phyloP scores from a whole-genome alignment of 2,329 filamentous ascomycete genomes.

The Alternaria sp. region DNA sequence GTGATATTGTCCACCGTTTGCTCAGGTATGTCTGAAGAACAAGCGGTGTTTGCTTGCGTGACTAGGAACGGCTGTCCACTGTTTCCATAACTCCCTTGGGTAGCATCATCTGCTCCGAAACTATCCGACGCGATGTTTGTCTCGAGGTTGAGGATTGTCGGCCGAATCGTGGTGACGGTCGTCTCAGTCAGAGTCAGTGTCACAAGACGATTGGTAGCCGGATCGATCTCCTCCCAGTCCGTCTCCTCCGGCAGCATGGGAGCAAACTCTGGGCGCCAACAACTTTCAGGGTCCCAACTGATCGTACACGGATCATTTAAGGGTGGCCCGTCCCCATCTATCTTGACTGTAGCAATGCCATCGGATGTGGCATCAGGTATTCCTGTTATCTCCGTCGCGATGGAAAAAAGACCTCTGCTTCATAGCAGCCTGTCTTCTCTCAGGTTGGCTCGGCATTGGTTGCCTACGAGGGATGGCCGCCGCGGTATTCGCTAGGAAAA shows the following conservation, averaged over 20 bases:
- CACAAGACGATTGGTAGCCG: conserved; percentile 5
- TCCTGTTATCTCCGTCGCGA: not conserved
- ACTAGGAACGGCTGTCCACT: not conserved
- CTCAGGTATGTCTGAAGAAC: not conserved
- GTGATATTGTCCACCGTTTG: not conserved
- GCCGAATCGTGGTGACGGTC: conserved; percentile 27
- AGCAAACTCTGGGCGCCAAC: not conserved
- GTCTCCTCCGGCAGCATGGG: conserved; percentile 22
- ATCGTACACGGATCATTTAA: no score
- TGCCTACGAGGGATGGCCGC: conserved; percentile 24
- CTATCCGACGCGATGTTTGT: conserved; percentile 18
- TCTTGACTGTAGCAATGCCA: no score
- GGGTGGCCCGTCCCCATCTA: no score
- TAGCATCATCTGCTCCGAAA: not conserved
- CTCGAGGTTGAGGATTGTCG: conserved; percentile 28
- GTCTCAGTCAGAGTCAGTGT: conserved; percentile 13
- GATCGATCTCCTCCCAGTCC: conserved; percentile 21
- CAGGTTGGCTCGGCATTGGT: not conserved
- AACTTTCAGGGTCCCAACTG: not conserved
- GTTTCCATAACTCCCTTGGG: not conserved
- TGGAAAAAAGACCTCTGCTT: conserved; percentile 10
- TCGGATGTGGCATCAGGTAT: not conserved
- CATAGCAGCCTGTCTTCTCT: conserved; percentile 1
- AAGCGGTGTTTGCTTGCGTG: not conserved
- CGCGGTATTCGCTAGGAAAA: conserved; percentile 22